Base-by-base conservation (phyloP, 2,329 filamentous ascomycete genomes). In the Talaromyces sp. region DNA sequence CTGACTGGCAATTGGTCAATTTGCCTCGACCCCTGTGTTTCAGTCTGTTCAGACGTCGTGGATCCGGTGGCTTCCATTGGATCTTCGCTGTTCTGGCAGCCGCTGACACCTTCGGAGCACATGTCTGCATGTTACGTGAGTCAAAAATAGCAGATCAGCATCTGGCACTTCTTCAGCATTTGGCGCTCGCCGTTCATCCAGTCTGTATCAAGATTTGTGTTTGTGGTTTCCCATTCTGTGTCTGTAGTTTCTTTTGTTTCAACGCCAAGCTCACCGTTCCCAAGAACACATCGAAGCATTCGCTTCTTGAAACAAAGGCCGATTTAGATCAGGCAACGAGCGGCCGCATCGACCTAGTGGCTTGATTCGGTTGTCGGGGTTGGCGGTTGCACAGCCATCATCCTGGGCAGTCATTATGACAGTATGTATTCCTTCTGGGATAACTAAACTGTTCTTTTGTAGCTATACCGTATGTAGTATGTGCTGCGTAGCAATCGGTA, bases 1-100 rank as follows among this genome's bases (percentile, higher is more conserved):
- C 8, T 5, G 28, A 3, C 5, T 6, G 6, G 1, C 28, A 2
- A 48, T 52, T 52, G 48, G 48, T 33, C 35, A 17, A 51, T 17
- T 13, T 36, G 31, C 15, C 21, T 51, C 31, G 10, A 33, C 48
- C 48, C 48, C 48, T 52, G 48, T 52, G 48, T 52, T 52, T 52
- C 48, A 52, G 48, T n/a, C n/a, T n/a, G n/a, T n/a, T n/a, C n/a
- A n/a, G n/a, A 51, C 33, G 33, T 51, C 19, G 48, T 37, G 15
- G 28, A 36, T 37, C 48, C 48, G 48, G 10, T 5, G 31, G 48
- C 13, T 39, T 25, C 19, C 48, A 52, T 36, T 51, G 48, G 48
- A 17, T 36, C 36, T 25, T 36, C n/a, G 31, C 31, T 35, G 46
- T 17, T 36, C 19, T 28, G 31, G 36, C 25, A 52, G 33, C 31